Evolutionary conservation across 257 asterid genomes (phyloP).

Genomic region (Perilla frutescens): DNA sequence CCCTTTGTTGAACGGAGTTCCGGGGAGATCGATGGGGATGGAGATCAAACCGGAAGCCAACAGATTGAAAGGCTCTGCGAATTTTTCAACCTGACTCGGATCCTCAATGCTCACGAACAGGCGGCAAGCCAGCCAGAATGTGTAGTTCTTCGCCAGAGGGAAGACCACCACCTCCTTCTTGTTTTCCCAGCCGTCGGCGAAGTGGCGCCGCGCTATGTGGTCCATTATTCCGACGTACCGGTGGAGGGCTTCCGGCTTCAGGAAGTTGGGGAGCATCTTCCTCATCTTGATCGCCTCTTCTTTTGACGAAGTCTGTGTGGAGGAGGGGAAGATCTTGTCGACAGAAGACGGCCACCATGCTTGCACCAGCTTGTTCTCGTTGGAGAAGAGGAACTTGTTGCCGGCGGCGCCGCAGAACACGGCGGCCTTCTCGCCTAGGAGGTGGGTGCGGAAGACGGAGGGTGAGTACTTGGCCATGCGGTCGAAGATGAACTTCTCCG

Average conservation of each 20-base stretch:
- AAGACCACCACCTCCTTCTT: slow-evolving; percentile 32
- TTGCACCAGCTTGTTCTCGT: slow-evolving; percentile 46
- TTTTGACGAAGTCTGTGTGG: slow-evolving; percentile 38
- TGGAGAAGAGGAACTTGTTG: slow-evolving; percentile 47
- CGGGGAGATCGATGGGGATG: slow-evolving; percentile 41
- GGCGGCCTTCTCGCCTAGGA: slow-evolving; percentile 42
- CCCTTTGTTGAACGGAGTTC: slow-evolving; percentile 43
- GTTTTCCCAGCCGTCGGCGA: slow-evolving; percentile 41
- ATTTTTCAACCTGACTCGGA: slow-evolving; percentile 25
- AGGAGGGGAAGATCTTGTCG: slow-evolving; percentile 46
- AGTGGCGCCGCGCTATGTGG: slow-evolving; percentile 45
- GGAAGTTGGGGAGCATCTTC: slow-evolving; percentile 41
- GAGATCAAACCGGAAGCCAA: slow-evolving; percentile 44
- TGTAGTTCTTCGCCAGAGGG: slow-evolving; percentile 42
- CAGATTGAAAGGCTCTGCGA: slow-evolving; percentile 37
- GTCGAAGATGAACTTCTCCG: slow-evolving; percentile 48
- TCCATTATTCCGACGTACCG: slow-evolving; percentile 49
- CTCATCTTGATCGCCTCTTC: slow-evolving; percentile 47
- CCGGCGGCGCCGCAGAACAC: slow-evolving; percentile 45
- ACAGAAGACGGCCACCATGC: slow-evolving; percentile 49
- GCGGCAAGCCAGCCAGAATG: slow-evolving; percentile 43
- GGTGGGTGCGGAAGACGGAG: slow-evolving; percentile 41
- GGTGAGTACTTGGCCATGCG: slow-evolving; percentile 41
- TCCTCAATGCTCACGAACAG: slow-evolving; percentile 46
- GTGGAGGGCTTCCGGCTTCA: slow-evolving; percentile 46